These are phyloP conservation scores for Sporobolomyces phaffii DNA, from an alignment of 768 basidiomycete genomes.

Conservation along the genomic window DNA sequence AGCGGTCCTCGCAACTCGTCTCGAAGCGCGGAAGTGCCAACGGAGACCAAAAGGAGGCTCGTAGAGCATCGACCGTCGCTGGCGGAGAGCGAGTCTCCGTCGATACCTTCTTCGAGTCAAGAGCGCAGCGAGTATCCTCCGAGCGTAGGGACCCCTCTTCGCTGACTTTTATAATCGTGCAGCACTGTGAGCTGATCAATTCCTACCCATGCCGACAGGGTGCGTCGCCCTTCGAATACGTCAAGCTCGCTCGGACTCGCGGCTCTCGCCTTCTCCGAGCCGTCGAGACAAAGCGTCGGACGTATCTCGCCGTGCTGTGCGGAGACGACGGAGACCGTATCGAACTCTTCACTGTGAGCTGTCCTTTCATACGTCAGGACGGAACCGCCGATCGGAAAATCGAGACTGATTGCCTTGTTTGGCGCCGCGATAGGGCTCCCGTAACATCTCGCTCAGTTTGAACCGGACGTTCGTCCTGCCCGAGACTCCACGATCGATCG, in stretches of 20 bases:
- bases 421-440: constrained; percentile 40
- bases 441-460: constrained; percentile 68
- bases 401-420: neutral
- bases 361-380: too few relatives aligned
- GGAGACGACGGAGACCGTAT: constrained; percentile 90
- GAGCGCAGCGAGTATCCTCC: constrained; percentile 2
- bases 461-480: constrained; percentile 91
- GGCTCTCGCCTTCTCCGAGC: constrained; percentile 75
- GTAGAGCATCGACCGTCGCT: too few relatives aligned
- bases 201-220: too few relatives aligned
- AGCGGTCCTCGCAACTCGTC: too few relatives aligned
- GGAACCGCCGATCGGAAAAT: too few relatives aligned
- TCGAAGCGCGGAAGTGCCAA: too few relatives aligned
- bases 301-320: constrained; percentile 89
- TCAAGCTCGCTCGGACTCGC: constrained; percentile 86
- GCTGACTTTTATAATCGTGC: constrained; percentile 13
- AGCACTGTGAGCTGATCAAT: too few relatives aligned
- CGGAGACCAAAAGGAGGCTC: too few relatives aligned
- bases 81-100: too few relatives aligned
- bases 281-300: constrained; percentile 83
- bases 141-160: neutral
- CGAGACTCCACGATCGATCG: constrained; percentile 78
- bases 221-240: constrained; percentile 73
- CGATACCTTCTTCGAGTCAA: neutral
- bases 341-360: constrained; percentile 85